Conservation (phyloP, 2,329 filamentous ascomycete genomes). For the Paracoccidioides lutzii region DNA sequence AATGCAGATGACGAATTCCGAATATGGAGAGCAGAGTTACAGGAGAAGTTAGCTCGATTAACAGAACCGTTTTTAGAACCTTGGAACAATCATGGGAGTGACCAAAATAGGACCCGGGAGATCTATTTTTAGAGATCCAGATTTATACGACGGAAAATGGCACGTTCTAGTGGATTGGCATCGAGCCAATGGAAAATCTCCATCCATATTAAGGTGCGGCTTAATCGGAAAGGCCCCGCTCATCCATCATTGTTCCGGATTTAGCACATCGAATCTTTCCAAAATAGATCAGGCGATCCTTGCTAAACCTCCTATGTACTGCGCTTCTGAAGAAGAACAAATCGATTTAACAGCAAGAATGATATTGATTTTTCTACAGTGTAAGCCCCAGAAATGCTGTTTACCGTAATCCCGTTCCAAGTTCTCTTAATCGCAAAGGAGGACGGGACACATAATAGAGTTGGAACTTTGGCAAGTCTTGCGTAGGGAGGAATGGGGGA, state of each 20-base stretch:
- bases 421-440: no score
- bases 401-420: no score
- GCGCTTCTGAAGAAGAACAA: neutral
- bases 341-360: neutral
- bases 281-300: no score
- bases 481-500: no score
- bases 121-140: neutral
- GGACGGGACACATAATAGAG: no score
- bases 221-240: neutral
- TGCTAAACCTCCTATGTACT: neutral
- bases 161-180: neutral
- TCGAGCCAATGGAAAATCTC: neutral
- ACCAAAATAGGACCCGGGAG: neutral
- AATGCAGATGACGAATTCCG: neutral
- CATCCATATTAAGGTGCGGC: neutral
- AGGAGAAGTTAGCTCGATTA: neutral
- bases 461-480: no score
- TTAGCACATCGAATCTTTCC: neutral
- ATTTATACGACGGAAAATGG: no score
- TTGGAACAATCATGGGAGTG: no score
- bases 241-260: constrained; percentile 1
- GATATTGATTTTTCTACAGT: no score
- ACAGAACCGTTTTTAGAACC: neutral
- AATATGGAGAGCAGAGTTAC: neutral
- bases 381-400: no score